These are phyloP conservation scores for Entelexis paramagnoliae DNA, from an alignment of 1,139 yeast genomes.

Conservation along the genomic window DNA sequence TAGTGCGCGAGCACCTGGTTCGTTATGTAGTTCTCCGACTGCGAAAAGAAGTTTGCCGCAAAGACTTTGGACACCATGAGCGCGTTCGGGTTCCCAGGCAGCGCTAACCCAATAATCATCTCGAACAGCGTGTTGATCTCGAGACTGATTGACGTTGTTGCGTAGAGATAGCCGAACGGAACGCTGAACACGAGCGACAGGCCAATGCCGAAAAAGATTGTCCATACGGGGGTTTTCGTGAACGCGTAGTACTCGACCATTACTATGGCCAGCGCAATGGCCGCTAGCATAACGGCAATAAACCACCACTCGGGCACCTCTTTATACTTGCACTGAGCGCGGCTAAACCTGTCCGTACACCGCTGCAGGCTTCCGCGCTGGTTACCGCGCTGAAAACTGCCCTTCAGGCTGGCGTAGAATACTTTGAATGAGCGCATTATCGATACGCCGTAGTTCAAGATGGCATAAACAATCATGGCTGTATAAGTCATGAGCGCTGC, in stretches of 20 bases:
- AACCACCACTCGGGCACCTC: constrained; percentile 65
- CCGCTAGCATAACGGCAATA: constrained; percentile 37
- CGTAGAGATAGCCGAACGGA: constrained; percentile 42
- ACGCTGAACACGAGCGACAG: constrained; percentile 37
- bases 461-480: constrained; percentile 41
- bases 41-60: constrained; percentile 51
- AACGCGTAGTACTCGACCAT: constrained; percentile 38
- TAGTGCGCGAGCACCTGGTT: constrained; percentile 56
- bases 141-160: constrained; percentile 42
- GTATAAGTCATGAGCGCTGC: constrained; percentile 52
- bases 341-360: constrained; percentile 45
- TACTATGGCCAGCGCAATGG: constrained; percentile 40
- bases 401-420: constrained; percentile 10
- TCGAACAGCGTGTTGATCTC: constrained; percentile 53
- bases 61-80: constrained; percentile 49
- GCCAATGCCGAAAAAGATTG: constrained; percentile 46
- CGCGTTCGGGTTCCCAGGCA: constrained; percentile 56
- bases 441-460: constrained; percentile 19
- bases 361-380: constrained; percentile 9
- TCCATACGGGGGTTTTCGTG: constrained; percentile 40
- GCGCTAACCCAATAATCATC: constrained; percentile 50
- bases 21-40: constrained; percentile 47
- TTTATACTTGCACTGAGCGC: constrained; percentile 45
- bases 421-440: constrained; percentile 10
- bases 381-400: constrained; percentile 21